Evolutionary conservation across 2,329 filamentous ascomycete species (phyloP).

Genomic region (Aspergillus thermomutatus): DNA sequence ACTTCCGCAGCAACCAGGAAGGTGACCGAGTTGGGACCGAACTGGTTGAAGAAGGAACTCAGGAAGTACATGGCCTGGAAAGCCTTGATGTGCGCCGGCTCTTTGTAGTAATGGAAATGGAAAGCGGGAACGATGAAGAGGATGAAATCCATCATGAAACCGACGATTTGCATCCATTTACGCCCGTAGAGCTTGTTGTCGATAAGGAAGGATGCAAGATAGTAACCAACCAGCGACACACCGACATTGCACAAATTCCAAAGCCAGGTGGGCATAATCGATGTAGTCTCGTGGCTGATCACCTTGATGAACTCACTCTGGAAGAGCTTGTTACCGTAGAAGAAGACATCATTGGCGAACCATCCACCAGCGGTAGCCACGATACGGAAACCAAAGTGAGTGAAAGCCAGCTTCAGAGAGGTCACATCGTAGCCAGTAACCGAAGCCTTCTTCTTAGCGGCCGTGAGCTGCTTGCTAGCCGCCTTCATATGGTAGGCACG

Average conservation of each 20-base stretch:
- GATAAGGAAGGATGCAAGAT: slow-evolving; percentile 81
- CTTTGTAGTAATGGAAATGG: slow-evolving; percentile 79
- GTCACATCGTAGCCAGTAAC: slow-evolving; percentile 91
- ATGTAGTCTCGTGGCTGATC: slow-evolving; percentile 65
- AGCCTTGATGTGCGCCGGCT: slow-evolving; percentile 66
- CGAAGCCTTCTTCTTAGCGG: slow-evolving; percentile 78
- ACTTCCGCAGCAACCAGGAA: slow-evolving; percentile 96
- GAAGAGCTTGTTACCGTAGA: slow-evolving; percentile 99
- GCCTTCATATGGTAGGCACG: slow-evolving; percentile 92
- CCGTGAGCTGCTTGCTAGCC: slow-evolving; percentile 75
- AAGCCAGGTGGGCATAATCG: slow-evolving; percentile 81
- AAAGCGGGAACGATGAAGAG: slow-evolving; percentile 91
- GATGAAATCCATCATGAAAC: slow-evolving; percentile 89
- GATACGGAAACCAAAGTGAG: slow-evolving; percentile 80
- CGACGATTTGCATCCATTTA: slow-evolving; percentile 93
- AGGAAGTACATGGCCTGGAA: slow-evolving; percentile 99
- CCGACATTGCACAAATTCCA: slow-evolving; percentile 92
- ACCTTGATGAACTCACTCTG: slow-evolving; percentile 85
- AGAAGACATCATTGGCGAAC: slow-evolving; percentile 98
- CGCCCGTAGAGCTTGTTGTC: slow-evolving; percentile 96
- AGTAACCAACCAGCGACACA: slow-evolving; percentile 84
- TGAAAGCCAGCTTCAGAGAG: slow-evolving; percentile 74
- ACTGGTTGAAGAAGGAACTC: slow-evolving; percentile 98
- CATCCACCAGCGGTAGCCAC: slow-evolving; percentile 83
- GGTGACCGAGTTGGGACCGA: slow-evolving; percentile 92